Evolutionary conservation across 2,329 filamentous ascomycete species (phyloP).

Genomic region (Ambrosiella cleistominuta): DNA sequence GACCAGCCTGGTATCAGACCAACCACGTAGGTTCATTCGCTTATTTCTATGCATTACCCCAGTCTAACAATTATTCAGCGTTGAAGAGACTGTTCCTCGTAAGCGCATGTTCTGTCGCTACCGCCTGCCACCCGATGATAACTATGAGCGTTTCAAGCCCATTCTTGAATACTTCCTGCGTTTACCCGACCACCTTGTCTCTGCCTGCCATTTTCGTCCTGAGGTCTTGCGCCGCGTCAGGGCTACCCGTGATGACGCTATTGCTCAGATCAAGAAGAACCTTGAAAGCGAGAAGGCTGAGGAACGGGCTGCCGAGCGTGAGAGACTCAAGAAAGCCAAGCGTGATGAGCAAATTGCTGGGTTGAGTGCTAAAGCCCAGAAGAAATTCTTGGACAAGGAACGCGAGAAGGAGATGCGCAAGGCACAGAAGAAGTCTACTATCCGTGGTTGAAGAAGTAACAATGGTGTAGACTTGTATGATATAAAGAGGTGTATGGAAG

Average conservation of each 20-base stretch:
- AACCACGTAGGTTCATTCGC: constrained; percentile 42
- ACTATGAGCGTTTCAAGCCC: constrained; percentile 49
- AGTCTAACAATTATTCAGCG: constrained; percentile 26
- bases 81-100: constrained; percentile 67
- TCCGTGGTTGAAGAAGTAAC: constrained; percentile 27
- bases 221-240: constrained; percentile 79
- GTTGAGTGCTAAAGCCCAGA: constrained; percentile 67
- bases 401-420: constrained; percentile 52
- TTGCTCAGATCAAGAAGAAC: constrained; percentile 60
- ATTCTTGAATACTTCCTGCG: constrained; percentile 71
- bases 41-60: not conserved
- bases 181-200: constrained; percentile 65
- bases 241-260: constrained; percentile 60
- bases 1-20: constrained; percentile 85
- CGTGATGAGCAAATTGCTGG: constrained; percentile 64
- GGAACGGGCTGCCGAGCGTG: constrained; percentile 53
- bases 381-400: constrained; percentile 70
- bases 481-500: not conserved
- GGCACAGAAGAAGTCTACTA: constrained; percentile 36
- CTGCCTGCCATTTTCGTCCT: constrained; percentile 66
- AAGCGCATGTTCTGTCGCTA: constrained; percentile 76
- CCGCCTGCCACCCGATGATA: constrained; percentile 45
- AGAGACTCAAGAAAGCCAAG: constrained; percentile 73
- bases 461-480: not conserved
- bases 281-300: constrained; percentile 69